These are phyloP conservation scores for Purshia tridentata DNA, from an alignment of 306 rosid species.

Conservation along the genomic window DNA sequence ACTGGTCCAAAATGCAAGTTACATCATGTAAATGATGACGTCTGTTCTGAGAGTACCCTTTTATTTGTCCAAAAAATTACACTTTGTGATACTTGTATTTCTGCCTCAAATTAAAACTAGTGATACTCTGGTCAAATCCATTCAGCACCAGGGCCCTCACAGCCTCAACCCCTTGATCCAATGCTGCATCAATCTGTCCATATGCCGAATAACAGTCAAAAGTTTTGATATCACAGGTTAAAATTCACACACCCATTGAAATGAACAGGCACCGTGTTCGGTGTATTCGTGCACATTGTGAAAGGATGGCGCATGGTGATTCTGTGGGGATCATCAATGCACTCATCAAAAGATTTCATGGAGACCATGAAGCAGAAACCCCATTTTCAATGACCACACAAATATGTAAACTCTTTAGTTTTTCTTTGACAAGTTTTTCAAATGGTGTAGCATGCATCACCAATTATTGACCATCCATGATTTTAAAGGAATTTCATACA, in stretches of 20 bases:
- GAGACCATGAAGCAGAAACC: neutral
- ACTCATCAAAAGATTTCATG: neutral
- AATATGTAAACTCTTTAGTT: neutral
- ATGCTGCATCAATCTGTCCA: slow-evolving; percentile 68
- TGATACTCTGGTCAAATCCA: slow-evolving; percentile 63
- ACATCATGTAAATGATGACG: too few species aligned
- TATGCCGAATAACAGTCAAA: neutral
- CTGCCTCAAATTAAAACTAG: slow-evolving; percentile 74
- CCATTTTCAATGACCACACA: neutral
- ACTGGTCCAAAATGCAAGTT: neutral
- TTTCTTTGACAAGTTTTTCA: neutral
- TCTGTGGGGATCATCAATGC: neutral
- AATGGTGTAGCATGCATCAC: neutral
- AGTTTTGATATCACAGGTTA: neutral
- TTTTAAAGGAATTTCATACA: neutral
- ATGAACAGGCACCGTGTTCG: neutral
- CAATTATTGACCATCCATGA: neutral
- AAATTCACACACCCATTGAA: slow-evolving; percentile 7
- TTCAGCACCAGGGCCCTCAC: slow-evolving; percentile 53
- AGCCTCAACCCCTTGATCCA: slow-evolving; percentile 79
- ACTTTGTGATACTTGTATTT: slow-evolving; percentile 87
- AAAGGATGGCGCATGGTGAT: neutral
- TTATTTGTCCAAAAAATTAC: slow-evolving; percentile 20
- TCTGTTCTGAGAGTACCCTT: too few species aligned
- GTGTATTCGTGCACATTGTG: neutral